Evolutionary conservation across 2,329 filamentous ascomycete genomes (phyloP), one percentile per base, ranked within the genome.

Genomic region (Paracoccidioides brasiliensis): DNA sequence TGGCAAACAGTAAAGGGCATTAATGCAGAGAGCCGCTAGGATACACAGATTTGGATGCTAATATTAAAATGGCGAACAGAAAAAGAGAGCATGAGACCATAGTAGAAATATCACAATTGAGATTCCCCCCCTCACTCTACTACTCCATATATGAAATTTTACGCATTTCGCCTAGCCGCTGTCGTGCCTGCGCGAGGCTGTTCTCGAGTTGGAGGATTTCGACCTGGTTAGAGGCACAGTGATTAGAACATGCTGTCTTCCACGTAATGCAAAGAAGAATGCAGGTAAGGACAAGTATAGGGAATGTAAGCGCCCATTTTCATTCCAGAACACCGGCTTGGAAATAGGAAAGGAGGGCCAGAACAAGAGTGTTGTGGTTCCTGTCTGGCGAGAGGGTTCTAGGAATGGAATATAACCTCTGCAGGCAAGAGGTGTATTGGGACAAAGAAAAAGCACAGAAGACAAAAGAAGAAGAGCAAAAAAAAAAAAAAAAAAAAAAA

Each of bases 191-290:
- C 7, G 84, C 79, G 42, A 98, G 80, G 33, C 82, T 75, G 66
- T 97, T 98, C 74, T 97, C 90, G 61, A 98, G 80, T 72, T 97
- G 90, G 55, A 97, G 78, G 63, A 98, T 98, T 73, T 98, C 90
- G 68, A 98, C 93, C 90, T 95, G 56, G 22, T 35, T 32, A 52
- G 9, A 52, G 41, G 15, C 15, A 52, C 40, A 37, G 49, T 10
- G 12, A 49, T 64, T 58, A 64, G 59, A 48, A 48, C 37, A 6
- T 14, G 32, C 15, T 46, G 44, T 22, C 22, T 22, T 38, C 45
- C 28, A 9, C 32, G 10, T 15, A 49, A 49, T 49, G 46, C 33
- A 49, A 9, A 37, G 12, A 15, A n/a, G 5, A 35, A 32, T 38
- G n/a, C 6, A 37, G 2, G 5, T 49, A 38, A 37, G 35, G 46